A percentile compares a stretch with the other conserved stretches of the same genome.
Evolutionary conservation across 2,329 filamentous ascomycete genomes (phyloP).

Genomic region (Cercospora zeina): DNA sequence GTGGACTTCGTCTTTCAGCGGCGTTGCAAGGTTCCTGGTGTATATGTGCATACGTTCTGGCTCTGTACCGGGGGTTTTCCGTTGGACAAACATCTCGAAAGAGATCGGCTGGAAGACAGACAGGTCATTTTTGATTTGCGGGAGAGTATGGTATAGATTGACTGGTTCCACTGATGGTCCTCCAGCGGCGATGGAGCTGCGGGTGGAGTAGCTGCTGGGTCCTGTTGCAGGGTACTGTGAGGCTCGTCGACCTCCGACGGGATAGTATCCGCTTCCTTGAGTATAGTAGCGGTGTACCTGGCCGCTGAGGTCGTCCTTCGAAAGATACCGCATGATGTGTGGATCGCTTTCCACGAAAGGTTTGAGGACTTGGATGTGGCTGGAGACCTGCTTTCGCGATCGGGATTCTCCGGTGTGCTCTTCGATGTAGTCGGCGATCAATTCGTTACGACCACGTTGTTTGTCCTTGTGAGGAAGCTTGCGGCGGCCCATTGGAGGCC

Average conservation of each 20-base stretch:
- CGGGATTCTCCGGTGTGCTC: conserved; percentile 56
- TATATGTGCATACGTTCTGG: conserved; percentile 43
- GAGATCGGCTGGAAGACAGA: conserved; percentile 37
- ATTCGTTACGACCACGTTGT: conserved; percentile 61
- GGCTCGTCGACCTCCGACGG: conserved; percentile 20
- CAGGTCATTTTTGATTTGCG: conserved; percentile 28
- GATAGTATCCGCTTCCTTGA: conserved; percentile 10
- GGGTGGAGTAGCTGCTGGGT: conserved; percentile 4
- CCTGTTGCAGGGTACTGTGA: conserved; percentile 31
- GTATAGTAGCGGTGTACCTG: conserved; percentile 20
- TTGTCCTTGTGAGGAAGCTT: conserved; percentile 52
- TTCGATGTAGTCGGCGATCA: conserved; percentile 60
- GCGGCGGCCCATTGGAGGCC: conserved; percentile 59
- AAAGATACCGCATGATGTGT: conserved; percentile 49
- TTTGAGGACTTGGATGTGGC: conserved; percentile 64
- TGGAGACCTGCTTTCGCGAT: conserved; percentile 62
- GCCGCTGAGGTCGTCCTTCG: conserved; percentile 40
- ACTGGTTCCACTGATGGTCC: conserved; percentile 1
- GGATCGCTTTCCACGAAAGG: conserved; percentile 56
- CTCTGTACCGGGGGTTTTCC: conserved; percentile 24
- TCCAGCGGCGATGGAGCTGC: background rate
- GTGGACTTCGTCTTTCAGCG: conserved; percentile 38
- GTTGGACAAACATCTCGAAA: conserved; percentile 48
- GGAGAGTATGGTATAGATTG: conserved; percentile 17
- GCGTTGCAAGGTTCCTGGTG: conserved; percentile 39